Evolutionary conservation across 768 basidiomycete genomes (phyloP).

Genomic region (Trametes meyenii): DNA sequence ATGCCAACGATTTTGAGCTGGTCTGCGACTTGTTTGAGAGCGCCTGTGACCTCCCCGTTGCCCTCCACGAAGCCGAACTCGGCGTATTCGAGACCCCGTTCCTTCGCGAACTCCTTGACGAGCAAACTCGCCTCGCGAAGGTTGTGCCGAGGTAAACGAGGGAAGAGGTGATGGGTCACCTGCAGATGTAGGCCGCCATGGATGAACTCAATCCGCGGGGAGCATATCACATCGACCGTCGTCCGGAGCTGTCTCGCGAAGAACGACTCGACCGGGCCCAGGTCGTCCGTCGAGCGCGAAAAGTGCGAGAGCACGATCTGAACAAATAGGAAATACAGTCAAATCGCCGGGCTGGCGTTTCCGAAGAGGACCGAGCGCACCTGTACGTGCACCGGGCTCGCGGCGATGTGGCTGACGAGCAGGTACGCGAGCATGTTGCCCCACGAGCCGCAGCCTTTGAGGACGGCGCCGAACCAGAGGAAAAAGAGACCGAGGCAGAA

Average conservation of each 20-base stretch:
- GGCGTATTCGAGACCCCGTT: constrained; percentile 83
- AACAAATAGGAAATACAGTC: background rate
- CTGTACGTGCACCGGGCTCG: constrained; percentile 95
- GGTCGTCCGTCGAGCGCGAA: constrained; percentile 89
- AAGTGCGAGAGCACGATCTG: constrained; percentile 98
- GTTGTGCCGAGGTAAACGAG: constrained; percentile 92
- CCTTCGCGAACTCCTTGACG: constrained; percentile 86
- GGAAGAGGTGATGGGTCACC: constrained; percentile 97
- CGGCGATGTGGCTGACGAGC: constrained; percentile 79
- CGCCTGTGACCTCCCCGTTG: constrained; percentile 81
- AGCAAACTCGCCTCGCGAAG: constrained; percentile 78
- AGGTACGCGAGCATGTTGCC: constrained; percentile 71
- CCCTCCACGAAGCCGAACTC: constrained; percentile 91
- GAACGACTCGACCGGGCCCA: constrained; percentile 91
- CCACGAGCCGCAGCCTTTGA: constrained; percentile 75
- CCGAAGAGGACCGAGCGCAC: constrained; percentile 43
- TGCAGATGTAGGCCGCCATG: constrained; percentile 99
- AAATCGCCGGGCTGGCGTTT: background rate
- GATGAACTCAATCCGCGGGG: constrained; percentile 78
- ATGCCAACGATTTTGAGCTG: constrained; percentile 82
- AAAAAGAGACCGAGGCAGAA: constrained; percentile 81
- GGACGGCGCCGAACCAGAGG: constrained; percentile 79
- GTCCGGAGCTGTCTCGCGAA: constrained; percentile 93
- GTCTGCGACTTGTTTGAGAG: constrained; percentile 82
- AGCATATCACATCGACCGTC: constrained; percentile 95